Base-by-base conservation (phyloP, 2,329 filamentous ascomycete genomes). In the Xylariaceae sp. region DNA sequence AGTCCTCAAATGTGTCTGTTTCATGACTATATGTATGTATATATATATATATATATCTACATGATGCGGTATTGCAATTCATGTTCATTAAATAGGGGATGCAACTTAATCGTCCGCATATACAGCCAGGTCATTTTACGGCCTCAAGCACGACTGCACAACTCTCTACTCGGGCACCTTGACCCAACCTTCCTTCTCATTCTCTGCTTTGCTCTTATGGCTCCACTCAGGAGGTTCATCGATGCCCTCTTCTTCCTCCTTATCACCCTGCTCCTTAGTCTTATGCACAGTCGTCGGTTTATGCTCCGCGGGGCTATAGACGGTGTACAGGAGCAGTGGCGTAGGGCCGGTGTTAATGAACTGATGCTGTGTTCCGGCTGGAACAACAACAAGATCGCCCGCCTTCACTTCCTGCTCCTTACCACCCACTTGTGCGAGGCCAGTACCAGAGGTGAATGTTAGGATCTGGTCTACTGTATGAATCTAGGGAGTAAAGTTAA, bases 401-500 rank as follows among this genome's bases (percentile, higher is more conserved):
- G 69, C 72, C 43, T 72, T 71, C 3, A 76, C 73, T 21, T 74
- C 70, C 53, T 86, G 83, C 50, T 86, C 81, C 51, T 81, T 81
- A 1, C 83, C 83, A 16, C 77, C 80, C 3, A 88, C 79, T 2
- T 81, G 85, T 1, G 84, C 84, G 21, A 81, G 79, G 0, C 81
- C 84, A 10, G 72, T 75, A 12, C 85, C 85, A 5, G 79, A 81
- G 0, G 84, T 88, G 70, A 88, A 87, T 12, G 86, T 84, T 12
- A 89, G 74, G 52, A 85, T 82, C 62, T 88, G 85, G 60, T 88
- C 85, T 40, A 87, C 84, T 0, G 81, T 82, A 67, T 88, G 85
- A n/a, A 71, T 58, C 71, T 72, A 14, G 32, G 9, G 40, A 71
- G 3, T 1, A 1, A 20, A 66, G 1, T 67, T 74, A 37, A 37